Evolutionary conservation across 352 stramenopile species (phyloP), one percentile per base, ranked within the genome.

Genomic region (Globisporangium cylindrosporum): DNA sequence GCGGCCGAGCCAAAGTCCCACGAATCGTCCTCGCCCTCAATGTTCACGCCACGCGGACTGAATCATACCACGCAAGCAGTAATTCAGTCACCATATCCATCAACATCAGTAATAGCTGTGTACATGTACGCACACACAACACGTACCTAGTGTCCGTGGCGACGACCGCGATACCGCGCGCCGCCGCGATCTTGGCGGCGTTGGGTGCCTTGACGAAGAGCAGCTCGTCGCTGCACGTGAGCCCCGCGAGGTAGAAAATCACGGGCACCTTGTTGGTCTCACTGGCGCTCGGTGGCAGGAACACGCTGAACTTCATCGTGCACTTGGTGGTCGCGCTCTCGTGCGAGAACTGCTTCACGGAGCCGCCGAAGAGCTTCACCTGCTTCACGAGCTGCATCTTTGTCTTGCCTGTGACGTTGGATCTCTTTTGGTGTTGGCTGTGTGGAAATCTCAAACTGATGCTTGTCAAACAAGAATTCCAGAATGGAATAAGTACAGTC

Each of bases 1-100:
- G 98, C 98, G 41, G 90, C 96, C 18, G 92, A 95, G 41, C 98
- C 98, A 71, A 99, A 98, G 79, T 99, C 98, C 79, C 95, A 99
- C 53, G 69, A 76, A 64, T 99, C 96, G 29, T 98, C 92, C 72
- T 99, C 96, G 15, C 97, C 96, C 14, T 95, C 84, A 64, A 98
- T 89, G 59, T 81, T 86, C 29, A 95, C 84, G 38, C 91, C 91
- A 22, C 98, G 89, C n/a, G 98, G 97, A 76, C 86, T 94, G 53
- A 6, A 22, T 27, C 27, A 51, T 32, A 32, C 27, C 27, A 32
- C 27, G 27, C 27, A 32, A 32, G 27, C 27, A 32, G 27, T 32
- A 32, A 32, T 32, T 32, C 4, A 32, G 27, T 32, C 27, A 32
- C 27, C 27, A 32, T 32, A 32, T 4, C 27, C 27, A 32, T 32